These are phyloP conservation scores for Ogataea philodendri DNA, from an alignment of 805 yeast genomes.

Conservation along the genomic window DNA sequence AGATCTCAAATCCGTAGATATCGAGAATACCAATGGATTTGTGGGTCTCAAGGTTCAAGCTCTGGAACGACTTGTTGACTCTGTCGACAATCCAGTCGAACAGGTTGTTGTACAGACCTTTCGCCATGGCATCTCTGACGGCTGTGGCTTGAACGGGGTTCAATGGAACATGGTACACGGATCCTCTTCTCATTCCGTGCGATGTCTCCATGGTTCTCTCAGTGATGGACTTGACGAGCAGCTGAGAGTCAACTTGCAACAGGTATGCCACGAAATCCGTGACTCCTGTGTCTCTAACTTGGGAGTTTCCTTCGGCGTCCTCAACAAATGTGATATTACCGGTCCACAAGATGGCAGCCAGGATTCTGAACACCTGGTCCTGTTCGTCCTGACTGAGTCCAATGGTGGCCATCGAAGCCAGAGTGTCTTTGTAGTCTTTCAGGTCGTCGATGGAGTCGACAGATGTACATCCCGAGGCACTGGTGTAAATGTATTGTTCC, in stretches of 20 bases:
- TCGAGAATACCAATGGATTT: conserved; percentile 91
- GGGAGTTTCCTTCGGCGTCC: conserved; percentile 83
- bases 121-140: conserved; percentile 91
- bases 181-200: conserved; percentile 87
- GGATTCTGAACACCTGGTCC: conserved; percentile 81
- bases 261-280: conserved; percentile 92
- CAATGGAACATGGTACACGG: conserved; percentile 90
- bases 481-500: conserved; percentile 86
- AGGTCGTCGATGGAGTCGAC: conserved; percentile 87
- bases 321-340: conserved; percentile 88
- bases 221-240: conserved; percentile 63
- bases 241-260: conserved; percentile 70
- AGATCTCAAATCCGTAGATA: conserved; percentile 95
- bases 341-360: conserved; percentile 88
- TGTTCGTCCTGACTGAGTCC: conserved; percentile 83
- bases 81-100: conserved; percentile 97
- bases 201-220: conserved; percentile 87
- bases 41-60: conserved; percentile 36
- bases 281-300: conserved; percentile 81
- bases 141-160: conserved; percentile 92
- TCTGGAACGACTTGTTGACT: conserved; percentile 75
- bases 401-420: conserved; percentile 82
- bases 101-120: conserved; percentile 86
- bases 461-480: conserved; percentile 77
- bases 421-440: conserved; percentile 74